These are phyloP conservation scores for Fusarium sacchari DNA, from an alignment of 2,329 filamentous ascomycete species.

Conservation along the genomic window DNA sequence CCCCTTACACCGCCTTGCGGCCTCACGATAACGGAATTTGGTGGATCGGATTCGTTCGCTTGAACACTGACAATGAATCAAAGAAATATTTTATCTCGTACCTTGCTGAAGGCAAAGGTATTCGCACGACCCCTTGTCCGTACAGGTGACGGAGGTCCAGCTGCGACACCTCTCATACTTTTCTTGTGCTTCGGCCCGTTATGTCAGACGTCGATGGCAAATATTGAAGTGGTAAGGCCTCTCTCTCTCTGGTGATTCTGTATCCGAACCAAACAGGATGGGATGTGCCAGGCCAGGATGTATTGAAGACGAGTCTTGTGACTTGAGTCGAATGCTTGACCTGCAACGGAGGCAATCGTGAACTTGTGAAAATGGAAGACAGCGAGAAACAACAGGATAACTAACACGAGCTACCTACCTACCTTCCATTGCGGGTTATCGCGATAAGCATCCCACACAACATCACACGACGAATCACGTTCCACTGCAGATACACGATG, in stretches of 20 bases:
- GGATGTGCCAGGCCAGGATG: neutral
- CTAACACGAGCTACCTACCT: constrained; percentile 7
- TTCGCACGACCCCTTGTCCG: constrained; percentile 48
- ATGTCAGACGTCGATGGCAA: constrained; percentile 9
- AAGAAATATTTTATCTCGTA: constrained; percentile 36
- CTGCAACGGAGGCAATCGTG: neutral
- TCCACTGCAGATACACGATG: constrained; percentile 1
- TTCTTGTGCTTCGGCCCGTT: constrained; percentile 1
- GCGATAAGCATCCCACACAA: constrained; percentile 27
- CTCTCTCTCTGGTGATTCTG: neutral
- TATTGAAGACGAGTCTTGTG: neutral
- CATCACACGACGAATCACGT: neutral
- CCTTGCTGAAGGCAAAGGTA: constrained; percentile 56
- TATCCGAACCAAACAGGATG: neutral
- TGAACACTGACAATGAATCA: constrained; percentile 19
- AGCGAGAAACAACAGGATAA: neutral
- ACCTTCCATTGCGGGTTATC: constrained; percentile 27
- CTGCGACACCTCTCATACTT: constrained; percentile 49
- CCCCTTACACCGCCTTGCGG: constrained; percentile 42
- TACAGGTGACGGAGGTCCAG: constrained; percentile 48
- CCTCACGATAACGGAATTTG: constrained; percentile 27
- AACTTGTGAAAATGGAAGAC: constrained; percentile 1
- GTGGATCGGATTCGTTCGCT: constrained; percentile 40
- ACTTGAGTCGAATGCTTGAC: neutral
- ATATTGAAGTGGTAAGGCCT: constrained; percentile 14